A percentile compares a stretch with the other conserved stretches of the same genome.
phyloP scores from a whole-genome alignment of 129 eudicot genomes.

The Arctium minus region DNA sequence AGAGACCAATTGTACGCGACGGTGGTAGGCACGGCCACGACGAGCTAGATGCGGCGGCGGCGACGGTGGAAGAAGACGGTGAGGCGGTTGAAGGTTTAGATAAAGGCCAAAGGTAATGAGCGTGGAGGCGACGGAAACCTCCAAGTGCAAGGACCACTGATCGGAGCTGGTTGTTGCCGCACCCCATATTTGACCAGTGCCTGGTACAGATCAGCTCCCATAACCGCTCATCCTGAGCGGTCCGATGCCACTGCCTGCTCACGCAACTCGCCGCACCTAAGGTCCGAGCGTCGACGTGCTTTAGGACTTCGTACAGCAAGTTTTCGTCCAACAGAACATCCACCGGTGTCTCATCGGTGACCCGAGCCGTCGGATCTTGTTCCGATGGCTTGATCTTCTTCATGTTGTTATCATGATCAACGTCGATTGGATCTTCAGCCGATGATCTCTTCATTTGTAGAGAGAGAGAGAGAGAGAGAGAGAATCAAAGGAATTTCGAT shows the following conservation, averaged over 20 bases:
- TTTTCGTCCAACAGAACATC: constrained; percentile 53
- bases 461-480: not conserved
- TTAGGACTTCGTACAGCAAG: constrained; percentile 57
- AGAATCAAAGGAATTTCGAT: not conserved
- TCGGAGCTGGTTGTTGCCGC: constrained; percentile 56
- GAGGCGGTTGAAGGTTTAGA: constrained; percentile 27
- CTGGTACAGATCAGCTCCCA: constrained; percentile 84
- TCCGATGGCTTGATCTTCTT: constrained; percentile 14
- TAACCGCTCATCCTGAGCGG: constrained; percentile 64
- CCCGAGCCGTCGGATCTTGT: not conserved
- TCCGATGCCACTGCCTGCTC: constrained; percentile 59
- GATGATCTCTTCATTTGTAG: constrained; percentile 11
- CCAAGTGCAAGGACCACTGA: constrained; percentile 69
- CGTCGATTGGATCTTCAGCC: not conserved
- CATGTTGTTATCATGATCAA: constrained; percentile 5
- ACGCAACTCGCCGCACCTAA: constrained; percentile 58
- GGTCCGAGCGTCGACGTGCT: constrained; percentile 69
- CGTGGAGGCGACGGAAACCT: constrained; percentile 54
- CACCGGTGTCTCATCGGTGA: not conserved
- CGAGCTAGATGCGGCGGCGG: constrained; percentile 19
- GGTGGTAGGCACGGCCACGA: constrained; percentile 35
- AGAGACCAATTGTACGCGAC: constrained; percentile 16
- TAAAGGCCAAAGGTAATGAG: constrained; percentile 52
- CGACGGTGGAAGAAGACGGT: not conserved
- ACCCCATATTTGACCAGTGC: constrained; percentile 42